Conservation (phyloP, 176 grass and related monocot genomes). For the Stipa capillata region DNA sequence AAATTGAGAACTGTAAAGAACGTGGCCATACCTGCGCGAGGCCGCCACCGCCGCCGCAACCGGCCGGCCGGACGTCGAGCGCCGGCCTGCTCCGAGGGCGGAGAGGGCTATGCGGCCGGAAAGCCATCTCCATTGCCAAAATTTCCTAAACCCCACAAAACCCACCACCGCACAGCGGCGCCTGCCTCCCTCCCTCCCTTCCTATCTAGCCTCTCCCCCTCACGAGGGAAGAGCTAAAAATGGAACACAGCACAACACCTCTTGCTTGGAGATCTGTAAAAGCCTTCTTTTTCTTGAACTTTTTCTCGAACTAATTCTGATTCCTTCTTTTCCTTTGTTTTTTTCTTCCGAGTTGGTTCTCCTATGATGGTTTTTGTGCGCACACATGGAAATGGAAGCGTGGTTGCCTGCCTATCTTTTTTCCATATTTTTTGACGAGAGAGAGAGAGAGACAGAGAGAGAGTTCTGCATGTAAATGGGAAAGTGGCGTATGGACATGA, state of each 20-base stretch:
- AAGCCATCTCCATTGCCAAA: constrained; percentile 22
- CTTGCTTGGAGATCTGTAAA: constrained; percentile 2
- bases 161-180: not conserved
- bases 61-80: not conserved
- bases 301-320: not conserved
- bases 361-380: not conserved
- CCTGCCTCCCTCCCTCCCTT: not conserved
- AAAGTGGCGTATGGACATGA: too few species aligned
- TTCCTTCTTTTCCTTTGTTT: not conserved
- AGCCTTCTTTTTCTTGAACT: not conserved
- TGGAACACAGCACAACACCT: not conserved
- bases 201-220: not conserved
- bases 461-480: too few species aligned
- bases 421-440: too few species aligned
- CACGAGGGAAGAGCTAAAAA: not conserved
- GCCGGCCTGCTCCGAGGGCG: not conserved
- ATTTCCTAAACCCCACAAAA: not conserved
- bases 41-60: not conserved
- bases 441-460: too few species aligned
- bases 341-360: not conserved
- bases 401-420: too few species aligned
- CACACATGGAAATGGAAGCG: not conserved
- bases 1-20: not conserved
- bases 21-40: not conserved
- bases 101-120: constrained; percentile 6